Conservation (phyloP, 148 eudicot species). For the Diospyros kaki region DNA sequence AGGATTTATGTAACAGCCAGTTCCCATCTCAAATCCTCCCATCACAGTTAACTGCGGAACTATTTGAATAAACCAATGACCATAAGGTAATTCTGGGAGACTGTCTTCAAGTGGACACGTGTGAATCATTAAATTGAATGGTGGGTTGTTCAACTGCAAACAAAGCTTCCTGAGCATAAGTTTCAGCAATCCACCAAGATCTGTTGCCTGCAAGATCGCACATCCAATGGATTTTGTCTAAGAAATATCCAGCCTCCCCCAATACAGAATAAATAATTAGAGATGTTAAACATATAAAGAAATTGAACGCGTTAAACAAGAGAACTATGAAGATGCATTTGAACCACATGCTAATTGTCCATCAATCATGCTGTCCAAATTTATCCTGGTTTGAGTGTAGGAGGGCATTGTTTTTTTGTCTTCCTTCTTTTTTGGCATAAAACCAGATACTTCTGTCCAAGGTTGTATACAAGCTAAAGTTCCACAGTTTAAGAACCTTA, state of each 20-base stretch:
- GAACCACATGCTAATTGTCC: too few species aligned
- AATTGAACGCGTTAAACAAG: too few species aligned
- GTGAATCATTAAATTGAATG: conserved; percentile 88
- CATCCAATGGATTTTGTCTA: not conserved
- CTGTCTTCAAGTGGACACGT: conserved; percentile 53
- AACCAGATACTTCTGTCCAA: too few species aligned
- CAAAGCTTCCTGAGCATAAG: conserved; percentile 74
- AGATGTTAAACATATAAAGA: not conserved
- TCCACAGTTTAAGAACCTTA: too few species aligned
- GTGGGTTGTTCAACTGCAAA: conserved; percentile 75
- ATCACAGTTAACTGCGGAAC: conserved; percentile 66
- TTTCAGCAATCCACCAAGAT: conserved; percentile 80
- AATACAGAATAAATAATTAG: not conserved
- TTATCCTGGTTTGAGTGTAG: not conserved
- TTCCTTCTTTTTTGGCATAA: too few species aligned
- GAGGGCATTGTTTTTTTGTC: not conserved
- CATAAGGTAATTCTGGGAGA: conserved; percentile 40
- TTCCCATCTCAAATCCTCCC: conserved; percentile 89
- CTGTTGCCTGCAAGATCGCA: conserved; percentile 57
- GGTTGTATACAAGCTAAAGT: too few species aligned
- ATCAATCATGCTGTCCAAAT: not conserved
- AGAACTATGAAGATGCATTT: too few species aligned
- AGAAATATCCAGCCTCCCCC: not conserved
- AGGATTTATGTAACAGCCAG: conserved; percentile 89
- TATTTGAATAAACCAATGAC: conserved; percentile 92